Evolutionary conservation across 2,329 filamentous ascomycete species (phyloP), one percentile per base, ranked within the genome.

Genomic region (Arthroderma uncinatum): DNA sequence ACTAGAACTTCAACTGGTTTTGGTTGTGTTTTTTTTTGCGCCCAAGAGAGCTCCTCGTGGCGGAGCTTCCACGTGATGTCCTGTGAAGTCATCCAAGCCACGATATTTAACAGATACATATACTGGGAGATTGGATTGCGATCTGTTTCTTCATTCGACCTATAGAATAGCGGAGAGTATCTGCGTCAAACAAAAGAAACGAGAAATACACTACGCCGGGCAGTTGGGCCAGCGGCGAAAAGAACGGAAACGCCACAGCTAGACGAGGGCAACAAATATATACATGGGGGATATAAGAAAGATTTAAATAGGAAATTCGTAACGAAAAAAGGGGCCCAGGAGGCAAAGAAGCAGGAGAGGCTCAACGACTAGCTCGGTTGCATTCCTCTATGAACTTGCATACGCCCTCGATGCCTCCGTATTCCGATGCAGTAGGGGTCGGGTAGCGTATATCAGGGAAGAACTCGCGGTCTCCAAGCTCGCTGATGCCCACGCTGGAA

Each of bases 371-470:
- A 34, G 75, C 75, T 42, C 72, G 70, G 67, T 85, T 82, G 63
- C 83, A 84, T 61, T 84, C 78, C 63, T 83, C 79, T 58, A 86
- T 74, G 65, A 86, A 86, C 54, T 76, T 76, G 64, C 84, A 82
- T 34, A 87, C 85, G 2, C 83, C 83, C 64, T 86, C 81, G 12
- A 83, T 70, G 4, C 82, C 80, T 60, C 84, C 82, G 61, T 82
- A 84, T 54, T 80, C 80, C 10, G 82, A 74, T 54, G 68, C 40
- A 52, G 64, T 62, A 60, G 71, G 62, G 30, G 63, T 62, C 16
- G 64, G 44, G 36, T 67, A 65, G 23, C 37, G 66, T 62, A 68
- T 53, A 66, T 75, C 66, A n/a, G 67, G 64, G 53, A 74, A 74
- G 56, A 68, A 73, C 10, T 61, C 65, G 19, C 70, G 67, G 57